Evolutionary conservation across 208 protist species (phyloP).

Genomic region (Leishmania braziliensis): DNA sequence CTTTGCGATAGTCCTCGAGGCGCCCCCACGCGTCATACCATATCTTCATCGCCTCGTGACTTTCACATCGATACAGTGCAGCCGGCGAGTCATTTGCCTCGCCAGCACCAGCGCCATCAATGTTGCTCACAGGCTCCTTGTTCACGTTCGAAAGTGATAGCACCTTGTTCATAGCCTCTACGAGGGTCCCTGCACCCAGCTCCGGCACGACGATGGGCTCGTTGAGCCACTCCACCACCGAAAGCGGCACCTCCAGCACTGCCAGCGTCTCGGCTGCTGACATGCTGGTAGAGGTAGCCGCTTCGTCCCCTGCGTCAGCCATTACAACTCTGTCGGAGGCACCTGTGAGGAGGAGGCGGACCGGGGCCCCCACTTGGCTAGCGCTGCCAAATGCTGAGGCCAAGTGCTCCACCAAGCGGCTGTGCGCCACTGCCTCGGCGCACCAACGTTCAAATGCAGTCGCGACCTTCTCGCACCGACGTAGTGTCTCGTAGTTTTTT

Average conservation of each 20-base stretch:
- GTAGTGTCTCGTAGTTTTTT: conserved; percentile 48
- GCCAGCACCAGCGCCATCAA: not conserved
- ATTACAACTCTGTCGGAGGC: not conserved
- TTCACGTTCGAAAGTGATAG: not conserved
- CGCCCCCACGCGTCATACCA: conserved; percentile 20
- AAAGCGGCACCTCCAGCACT: conserved; percentile 15
- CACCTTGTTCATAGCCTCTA: not conserved
- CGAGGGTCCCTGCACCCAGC: not conserved
- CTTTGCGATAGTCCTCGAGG: not conserved
- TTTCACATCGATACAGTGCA: not conserved
- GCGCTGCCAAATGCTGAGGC: conserved; percentile 2
- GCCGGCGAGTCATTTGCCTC: not conserved
- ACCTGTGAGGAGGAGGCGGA: conserved; percentile 5
- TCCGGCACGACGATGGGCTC: conserved; percentile 16
- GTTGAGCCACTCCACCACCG: conserved; percentile 14
- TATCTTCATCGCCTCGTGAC: not conserved
- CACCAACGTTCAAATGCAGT: conserved; percentile 40
- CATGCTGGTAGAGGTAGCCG: too few relatives aligned
- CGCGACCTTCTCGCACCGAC: conserved; percentile 25
- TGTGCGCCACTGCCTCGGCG: conserved; percentile 37
- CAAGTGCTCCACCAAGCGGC: conserved; percentile 31
- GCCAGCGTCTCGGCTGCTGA: conserved; percentile 1
- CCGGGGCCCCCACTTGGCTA: not conserved
- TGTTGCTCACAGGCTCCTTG: not conserved
- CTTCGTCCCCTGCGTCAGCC: not conserved